These are phyloP conservation scores for Candida pseudoglaebosa DNA, from an alignment of 805 yeast species.

Conservation along the genomic window DNA sequence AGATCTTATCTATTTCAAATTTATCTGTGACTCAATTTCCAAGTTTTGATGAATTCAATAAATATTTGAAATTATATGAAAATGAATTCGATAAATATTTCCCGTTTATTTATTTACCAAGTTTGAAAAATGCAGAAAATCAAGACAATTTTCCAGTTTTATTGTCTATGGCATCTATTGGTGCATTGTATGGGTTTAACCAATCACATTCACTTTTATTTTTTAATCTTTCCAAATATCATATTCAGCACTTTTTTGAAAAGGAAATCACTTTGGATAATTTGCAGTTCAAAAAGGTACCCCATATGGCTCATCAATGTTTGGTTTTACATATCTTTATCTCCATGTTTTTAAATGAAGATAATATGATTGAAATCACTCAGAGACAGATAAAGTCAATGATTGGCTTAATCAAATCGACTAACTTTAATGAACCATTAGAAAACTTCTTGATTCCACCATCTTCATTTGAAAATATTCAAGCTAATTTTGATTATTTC, in stretches of 20 bases:
- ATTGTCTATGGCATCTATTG: constrained; percentile 80
- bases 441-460: constrained; percentile 46
- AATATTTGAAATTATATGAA: constrained; percentile 70
- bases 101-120: constrained; percentile 77
- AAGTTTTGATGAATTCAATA: constrained; percentile 67
- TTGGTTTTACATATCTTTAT: constrained; percentile 53
- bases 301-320: constrained; percentile 54
- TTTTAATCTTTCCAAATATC: constrained; percentile 62
- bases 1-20: constrained; percentile 51
- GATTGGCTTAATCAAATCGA: constrained; percentile 51
- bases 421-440: constrained; percentile 48
- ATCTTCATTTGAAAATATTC: constrained; percentile 21
- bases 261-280: constrained; percentile 42
- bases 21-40: constrained; percentile 65
- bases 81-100: constrained; percentile 76
- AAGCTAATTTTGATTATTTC: constrained; percentile 47
- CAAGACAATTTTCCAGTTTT: constrained; percentile 60
- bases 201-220: constrained; percentile 69
- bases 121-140: constrained; percentile 40
- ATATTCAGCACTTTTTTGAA: constrained; percentile 65
- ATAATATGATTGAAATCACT: constrained; percentile 46
- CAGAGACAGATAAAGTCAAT: constrained; percentile 51
- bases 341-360: constrained; percentile 53
- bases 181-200: constrained; percentile 82
- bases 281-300: constrained; percentile 50